phyloP scores from a whole-genome alignment of 2,329 filamentous ascomycete genomes.

The Neobulgaria alba region DNA sequence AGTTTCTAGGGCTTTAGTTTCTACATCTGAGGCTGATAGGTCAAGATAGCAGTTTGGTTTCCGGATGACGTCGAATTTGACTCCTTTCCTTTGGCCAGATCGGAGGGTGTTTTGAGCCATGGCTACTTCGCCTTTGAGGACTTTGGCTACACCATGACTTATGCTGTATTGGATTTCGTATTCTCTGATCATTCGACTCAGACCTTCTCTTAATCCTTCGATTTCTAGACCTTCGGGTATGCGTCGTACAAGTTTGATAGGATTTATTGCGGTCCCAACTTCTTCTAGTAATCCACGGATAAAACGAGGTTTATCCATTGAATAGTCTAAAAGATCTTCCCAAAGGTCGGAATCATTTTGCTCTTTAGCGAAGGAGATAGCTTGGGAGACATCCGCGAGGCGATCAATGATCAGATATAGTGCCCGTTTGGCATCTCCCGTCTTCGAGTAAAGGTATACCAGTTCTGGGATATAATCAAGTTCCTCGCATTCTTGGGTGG shows the following conservation, averaged over 20 bases:
- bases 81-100: constrained; percentile 69
- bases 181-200: constrained; percentile 87
- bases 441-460: constrained; percentile 94
- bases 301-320: constrained; percentile 95
- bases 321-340: constrained; percentile 90
- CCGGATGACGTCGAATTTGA: constrained; percentile 73
- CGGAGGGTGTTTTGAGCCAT: constrained; percentile 74
- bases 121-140: constrained; percentile 80
- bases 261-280: constrained; percentile 88
- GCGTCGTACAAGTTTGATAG: constrained; percentile 77
- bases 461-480: constrained; percentile 80
- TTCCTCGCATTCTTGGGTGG: constrained; percentile 68
- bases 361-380: constrained; percentile 89
- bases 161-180: constrained; percentile 94
- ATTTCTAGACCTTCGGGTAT: constrained; percentile 94
- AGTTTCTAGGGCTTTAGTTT: constrained; percentile 12
- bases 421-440: constrained; percentile 85
- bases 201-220: constrained; percentile 76
- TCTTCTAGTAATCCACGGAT: constrained; percentile 88
- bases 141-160: constrained; percentile 77
- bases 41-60: constrained; percentile 32
- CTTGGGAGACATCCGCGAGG: constrained; percentile 83
- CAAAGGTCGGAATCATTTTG: constrained; percentile 88
- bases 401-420: constrained; percentile 89
- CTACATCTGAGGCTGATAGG: constrained; percentile 34